phyloP scores from a whole-genome alignment of 305 asterid species.

The Fraxinus latifolia region DNA sequence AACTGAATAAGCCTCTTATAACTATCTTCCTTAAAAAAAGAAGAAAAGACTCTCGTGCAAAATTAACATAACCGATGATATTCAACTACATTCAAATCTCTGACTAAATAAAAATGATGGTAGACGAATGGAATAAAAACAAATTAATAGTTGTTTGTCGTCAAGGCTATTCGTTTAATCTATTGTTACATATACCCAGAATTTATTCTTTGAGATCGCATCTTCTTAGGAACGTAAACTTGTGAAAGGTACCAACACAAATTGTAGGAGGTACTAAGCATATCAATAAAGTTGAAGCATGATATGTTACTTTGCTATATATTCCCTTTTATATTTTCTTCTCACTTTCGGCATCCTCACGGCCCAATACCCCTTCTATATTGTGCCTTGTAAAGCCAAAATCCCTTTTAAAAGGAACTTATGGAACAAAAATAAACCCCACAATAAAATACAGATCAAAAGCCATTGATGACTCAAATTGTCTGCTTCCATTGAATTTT shows the following conservation, averaged over 20 bases:
- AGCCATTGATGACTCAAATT: conserved; percentile 32
- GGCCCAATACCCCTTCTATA: conserved; percentile 3
- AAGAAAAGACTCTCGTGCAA: neutral
- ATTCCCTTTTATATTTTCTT: conserved; percentile 7
- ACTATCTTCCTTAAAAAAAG: neutral
- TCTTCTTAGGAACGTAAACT: neutral
- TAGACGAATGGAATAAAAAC: neutral
- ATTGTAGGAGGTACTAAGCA: conserved; percentile 9
- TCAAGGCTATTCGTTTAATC: neutral
- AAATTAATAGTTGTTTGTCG: neutral
- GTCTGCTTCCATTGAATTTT: conserved; percentile 18
- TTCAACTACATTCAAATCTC: neutral
- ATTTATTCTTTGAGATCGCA: neutral
- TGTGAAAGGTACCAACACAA: neutral
- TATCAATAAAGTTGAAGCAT: conserved; percentile 30
- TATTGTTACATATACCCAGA: neutral
- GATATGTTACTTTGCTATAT: conserved; percentile 25
- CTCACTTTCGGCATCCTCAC: conserved; percentile 13
- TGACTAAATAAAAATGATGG: neutral
- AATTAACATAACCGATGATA: neutral
- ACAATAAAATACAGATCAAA: neutral
- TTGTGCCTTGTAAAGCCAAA: conserved; percentile 23
- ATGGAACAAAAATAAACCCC: neutral
- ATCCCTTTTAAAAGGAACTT: neutral
- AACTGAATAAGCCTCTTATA: neutral